A percentile compares a stretch with the other conserved stretches of the same genome.
Conservation (phyloP, 2,329 filamentous ascomycete species). For the Aureobasidium melanogenum region DNA sequence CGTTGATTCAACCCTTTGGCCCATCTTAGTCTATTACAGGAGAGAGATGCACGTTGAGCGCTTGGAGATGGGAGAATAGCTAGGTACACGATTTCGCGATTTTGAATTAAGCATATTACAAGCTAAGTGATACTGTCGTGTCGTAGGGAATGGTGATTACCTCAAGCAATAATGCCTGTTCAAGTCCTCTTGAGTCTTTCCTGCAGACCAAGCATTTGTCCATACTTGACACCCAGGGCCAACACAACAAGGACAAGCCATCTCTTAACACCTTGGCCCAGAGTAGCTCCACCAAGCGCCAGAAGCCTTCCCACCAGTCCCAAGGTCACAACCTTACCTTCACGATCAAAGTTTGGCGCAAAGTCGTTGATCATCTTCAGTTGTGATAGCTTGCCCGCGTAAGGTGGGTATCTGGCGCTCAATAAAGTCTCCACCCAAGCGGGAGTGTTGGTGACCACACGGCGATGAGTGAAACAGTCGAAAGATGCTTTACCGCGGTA, state of each 20-base stretch:
- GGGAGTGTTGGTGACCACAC: slow-evolving; percentile 54
- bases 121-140: no score
- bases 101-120: no score
- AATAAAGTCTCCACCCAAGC: slow-evolving; percentile 59
- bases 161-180: no score
- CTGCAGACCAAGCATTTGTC: slow-evolving; percentile 2
- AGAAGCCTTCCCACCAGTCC: neutral
- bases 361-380: slow-evolving; percentile 41
- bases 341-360: slow-evolving; percentile 53
- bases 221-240: neutral
- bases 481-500: slow-evolving; percentile 73
- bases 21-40: no score
- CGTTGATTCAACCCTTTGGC: no score
- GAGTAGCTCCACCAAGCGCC: neutral
- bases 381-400: slow-evolving; percentile 46
- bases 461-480: slow-evolving; percentile 57
- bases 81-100: no score
- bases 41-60: no score
- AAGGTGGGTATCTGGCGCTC: slow-evolving; percentile 58
- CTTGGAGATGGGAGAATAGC: no score
- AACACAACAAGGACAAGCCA: neutral
- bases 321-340: slow-evolving; percentile 30
- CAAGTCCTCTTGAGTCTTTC: neutral
- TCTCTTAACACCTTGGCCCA: neutral
- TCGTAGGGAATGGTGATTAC: no score